Conservation (phyloP, 78 protist species). For the Polysphondylium violaceum region DNA sequence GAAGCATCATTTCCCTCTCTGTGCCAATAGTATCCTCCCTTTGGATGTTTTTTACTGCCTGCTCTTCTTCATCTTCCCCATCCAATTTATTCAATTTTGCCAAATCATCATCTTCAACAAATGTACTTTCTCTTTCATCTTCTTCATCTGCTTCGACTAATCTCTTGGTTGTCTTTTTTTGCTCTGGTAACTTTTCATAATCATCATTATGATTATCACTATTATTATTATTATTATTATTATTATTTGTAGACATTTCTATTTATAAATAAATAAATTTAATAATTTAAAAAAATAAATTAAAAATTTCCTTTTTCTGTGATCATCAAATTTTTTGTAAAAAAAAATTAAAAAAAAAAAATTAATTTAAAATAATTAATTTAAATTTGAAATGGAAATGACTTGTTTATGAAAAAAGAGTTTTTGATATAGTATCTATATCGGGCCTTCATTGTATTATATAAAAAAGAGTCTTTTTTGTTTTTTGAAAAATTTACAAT, state of each 20-base stretch:
- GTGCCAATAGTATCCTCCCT: constrained; percentile 24
- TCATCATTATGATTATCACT: background rate
- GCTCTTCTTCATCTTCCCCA: constrained; percentile 24
- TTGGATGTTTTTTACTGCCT: no score
- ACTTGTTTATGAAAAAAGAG: no score
- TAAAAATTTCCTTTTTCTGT: no score
- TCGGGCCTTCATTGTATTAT: no score
- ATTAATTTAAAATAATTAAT: no score
- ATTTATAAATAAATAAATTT: background rate
- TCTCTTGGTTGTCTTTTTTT: constrained; percentile 53
- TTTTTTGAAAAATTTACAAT: no score
- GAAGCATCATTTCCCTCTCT: background rate
- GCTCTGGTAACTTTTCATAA: constrained; percentile 47
- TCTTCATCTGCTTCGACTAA: constrained; percentile 50
- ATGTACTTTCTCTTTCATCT: background rate
- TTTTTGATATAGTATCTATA: no score
- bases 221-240: background rate
- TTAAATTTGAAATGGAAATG: no score
- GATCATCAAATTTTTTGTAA: no score
- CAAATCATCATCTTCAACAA: constrained; percentile 1
- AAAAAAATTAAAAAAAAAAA: no score
- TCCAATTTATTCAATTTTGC: background rate
- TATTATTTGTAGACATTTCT: background rate
- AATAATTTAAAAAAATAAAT: no score
- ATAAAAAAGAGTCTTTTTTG: no score